Evolutionary conservation across 2,329 filamentous ascomycete genomes (phyloP), one percentile per base, ranked within the genome.

Genomic region (Sclerotinia borealis): DNA sequence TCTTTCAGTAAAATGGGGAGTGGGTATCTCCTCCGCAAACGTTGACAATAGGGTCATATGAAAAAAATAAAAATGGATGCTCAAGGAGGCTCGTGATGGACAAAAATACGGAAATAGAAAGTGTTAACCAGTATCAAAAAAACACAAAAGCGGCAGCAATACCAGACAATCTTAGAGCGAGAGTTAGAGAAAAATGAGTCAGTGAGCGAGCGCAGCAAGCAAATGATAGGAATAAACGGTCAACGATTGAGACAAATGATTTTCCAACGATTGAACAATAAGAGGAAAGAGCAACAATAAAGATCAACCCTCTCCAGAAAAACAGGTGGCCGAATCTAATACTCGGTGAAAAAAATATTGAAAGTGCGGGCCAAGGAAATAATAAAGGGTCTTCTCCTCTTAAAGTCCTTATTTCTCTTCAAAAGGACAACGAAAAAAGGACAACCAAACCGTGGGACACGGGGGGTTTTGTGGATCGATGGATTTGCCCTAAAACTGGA

Each of bases 121-220:
- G 54, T 58, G 47, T 43, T 27, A 45, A 56, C 45, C 54, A 17
- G 27, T 56, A 43, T 58, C 29, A 45, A 58, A 47, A 34, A 58
- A 58, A 58, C 54, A 58, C 54, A 58, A 45, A 58, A 45, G 39
- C 34, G 47, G 22, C 39, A 58, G n/a, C 29, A 37, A 22, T 34
- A 58, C n/a, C 45, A 13, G 39, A 25, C 29, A 58, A 58, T 17
- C 29, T 45, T 45, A 25, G 9, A 58, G 39, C 39, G 39, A 58
- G 54, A 45, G 39, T 11, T 22, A 25, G 6, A 25, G 13, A 45
- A 9, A 34, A 34, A 22, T 2, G 36, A 45, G 54, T 45, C 54
- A 58, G 54, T 56, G 54, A 56, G 29, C 54, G 54, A 58, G 54
- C 54, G 29, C 54, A 58, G 54, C 39, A 58, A 58, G 39, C 39